These are phyloP conservation scores for Scytalidium lignicola DNA, from an alignment of 2,329 filamentous ascomycete genomes.

Conservation along the genomic window DNA sequence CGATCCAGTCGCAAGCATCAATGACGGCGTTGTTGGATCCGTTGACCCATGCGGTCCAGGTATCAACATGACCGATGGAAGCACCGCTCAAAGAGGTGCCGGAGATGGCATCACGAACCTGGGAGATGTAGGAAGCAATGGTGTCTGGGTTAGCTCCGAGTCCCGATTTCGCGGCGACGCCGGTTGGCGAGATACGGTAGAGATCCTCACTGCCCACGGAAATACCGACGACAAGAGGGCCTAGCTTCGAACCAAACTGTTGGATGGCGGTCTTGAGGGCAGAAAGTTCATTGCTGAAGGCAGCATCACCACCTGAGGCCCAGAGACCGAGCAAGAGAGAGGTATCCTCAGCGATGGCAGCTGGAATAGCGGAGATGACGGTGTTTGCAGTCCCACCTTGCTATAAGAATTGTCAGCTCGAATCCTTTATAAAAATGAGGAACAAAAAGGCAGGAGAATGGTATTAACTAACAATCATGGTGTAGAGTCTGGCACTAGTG, in stretches of 20 bases:
- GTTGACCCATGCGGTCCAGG: conserved; percentile 78
- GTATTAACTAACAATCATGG: conserved; percentile 50
- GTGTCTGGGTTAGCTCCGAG: conserved; percentile 57
- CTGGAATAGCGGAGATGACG: conserved; percentile 69
- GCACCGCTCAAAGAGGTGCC: conserved; percentile 54
- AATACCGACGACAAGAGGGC: conserved; percentile 69
- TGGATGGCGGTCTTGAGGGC: conserved; percentile 66
- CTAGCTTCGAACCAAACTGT: conserved; percentile 63
- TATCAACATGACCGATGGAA: conserved; percentile 80
- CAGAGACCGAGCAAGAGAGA: conserved; percentile 78
- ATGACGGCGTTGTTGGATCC: conserved; percentile 65
- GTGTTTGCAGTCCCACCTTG: conserved; percentile 61
- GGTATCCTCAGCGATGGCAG: conserved; percentile 76
- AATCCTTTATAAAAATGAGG: conserved; percentile 50
- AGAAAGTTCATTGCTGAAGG: conserved; percentile 66
- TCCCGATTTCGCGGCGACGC: conserved; percentile 56
- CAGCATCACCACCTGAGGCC: conserved; percentile 62
- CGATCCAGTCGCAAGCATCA: conserved; percentile 69
- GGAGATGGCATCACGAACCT: conserved; percentile 58
- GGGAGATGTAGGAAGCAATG: conserved; percentile 64
- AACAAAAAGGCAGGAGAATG: conserved; percentile 66
- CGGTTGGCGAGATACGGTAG: conserved; percentile 71
- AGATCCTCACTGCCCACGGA: conserved; percentile 84
- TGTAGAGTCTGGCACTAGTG: conserved; percentile 69
- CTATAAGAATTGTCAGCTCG: conserved; percentile 35